These are phyloP conservation scores for Blastobotrys parvus DNA, from an alignment of 805 yeast species.

Conservation along the genomic window DNA sequence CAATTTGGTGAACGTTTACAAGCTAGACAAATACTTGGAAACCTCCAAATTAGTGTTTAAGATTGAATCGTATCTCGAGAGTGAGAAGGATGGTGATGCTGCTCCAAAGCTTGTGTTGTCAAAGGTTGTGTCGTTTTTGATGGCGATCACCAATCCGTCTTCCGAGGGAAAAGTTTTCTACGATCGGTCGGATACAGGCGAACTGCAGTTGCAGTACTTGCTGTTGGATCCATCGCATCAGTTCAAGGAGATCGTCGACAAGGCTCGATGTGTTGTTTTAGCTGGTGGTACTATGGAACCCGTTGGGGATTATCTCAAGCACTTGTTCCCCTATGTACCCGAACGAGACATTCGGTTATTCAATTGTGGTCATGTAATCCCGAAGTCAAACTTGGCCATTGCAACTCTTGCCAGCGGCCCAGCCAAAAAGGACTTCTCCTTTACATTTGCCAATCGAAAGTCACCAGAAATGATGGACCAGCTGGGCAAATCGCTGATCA, in stretches of 20 bases:
- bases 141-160: slow-evolving; percentile 62
- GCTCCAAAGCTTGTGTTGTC: slow-evolving; percentile 37
- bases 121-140: slow-evolving; percentile 55
- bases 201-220: slow-evolving; percentile 49
- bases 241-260: slow-evolving; percentile 57
- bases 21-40: slow-evolving; percentile 53
- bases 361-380: slow-evolving; percentile 80
- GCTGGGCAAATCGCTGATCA: slow-evolving; percentile 43
- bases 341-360: slow-evolving; percentile 40
- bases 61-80: slow-evolving; percentile 59
- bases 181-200: slow-evolving; percentile 31
- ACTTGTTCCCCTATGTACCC: slow-evolving; percentile 52
- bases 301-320: slow-evolving; percentile 55
- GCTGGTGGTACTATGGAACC: slow-evolving; percentile 99
- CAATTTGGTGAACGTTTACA: slow-evolving; percentile 63
- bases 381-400: slow-evolving; percentile 56
- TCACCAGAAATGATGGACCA: slow-evolving; percentile 36
- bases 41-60: slow-evolving; percentile 76
- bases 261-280: slow-evolving; percentile 59
- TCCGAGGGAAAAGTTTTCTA: slow-evolving; percentile 74
- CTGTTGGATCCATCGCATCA: slow-evolving; percentile 69
- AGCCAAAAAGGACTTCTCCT: slow-evolving; percentile 38
- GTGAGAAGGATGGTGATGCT: slow-evolving; percentile 9
- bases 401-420: slow-evolving; percentile 37
- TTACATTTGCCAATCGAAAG: slow-evolving; percentile 60